Base-by-base conservation (phyloP, 306 rosid genomes). In the Ochetophila trinervis region DNA sequence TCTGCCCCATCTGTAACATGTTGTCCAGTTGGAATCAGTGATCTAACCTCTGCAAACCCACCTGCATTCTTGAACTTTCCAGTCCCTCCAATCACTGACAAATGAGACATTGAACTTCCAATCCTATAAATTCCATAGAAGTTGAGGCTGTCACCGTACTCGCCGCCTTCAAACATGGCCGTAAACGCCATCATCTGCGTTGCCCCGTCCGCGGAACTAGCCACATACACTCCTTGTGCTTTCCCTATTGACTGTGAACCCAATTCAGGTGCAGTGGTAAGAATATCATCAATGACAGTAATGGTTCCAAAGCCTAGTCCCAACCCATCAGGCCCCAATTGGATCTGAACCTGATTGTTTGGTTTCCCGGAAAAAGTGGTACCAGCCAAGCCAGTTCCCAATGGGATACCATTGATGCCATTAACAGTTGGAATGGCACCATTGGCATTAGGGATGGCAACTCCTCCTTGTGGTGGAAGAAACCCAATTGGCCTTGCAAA, bases 111-210 rank as follows among this genome's bases (percentile, higher is more conserved):
- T 47, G 89, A 67, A 74, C 95, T 87, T 70, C 95, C 92, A n/a
- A 89, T 82, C 84, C 78, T 85, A 55, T 65, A 89, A 62, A 89
- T 55, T 7, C 96, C 98, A 71, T 74, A 89, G 27, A 92, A 87
- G 78, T 87, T 92, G 34, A 89, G 53, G 74, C 85, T 84, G 47
- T 92, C 96, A 17, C 92, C 98, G 55, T 89, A 92, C 22, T 92
- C 96, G 36, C 98, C 98, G 73, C 95, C 96, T 82, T 92, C 96
- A 70, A 92, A 76, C 79, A 89, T 34, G 5, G 89, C 91, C 40
- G 98, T 92, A 42, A 89, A 89, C 4, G 80, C 79, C 95, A 92
- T 88, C 98, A 92, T 92, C 81, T 89, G 92, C 19, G 84, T 53
- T 18, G 72, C 60, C 67, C 95, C 93, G 74, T 89, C 88, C 22